These are phyloP conservation scores for Colletotrichum shisoi DNA, from an alignment of 2,329 filamentous ascomycete genomes.

Conservation along the genomic window DNA sequence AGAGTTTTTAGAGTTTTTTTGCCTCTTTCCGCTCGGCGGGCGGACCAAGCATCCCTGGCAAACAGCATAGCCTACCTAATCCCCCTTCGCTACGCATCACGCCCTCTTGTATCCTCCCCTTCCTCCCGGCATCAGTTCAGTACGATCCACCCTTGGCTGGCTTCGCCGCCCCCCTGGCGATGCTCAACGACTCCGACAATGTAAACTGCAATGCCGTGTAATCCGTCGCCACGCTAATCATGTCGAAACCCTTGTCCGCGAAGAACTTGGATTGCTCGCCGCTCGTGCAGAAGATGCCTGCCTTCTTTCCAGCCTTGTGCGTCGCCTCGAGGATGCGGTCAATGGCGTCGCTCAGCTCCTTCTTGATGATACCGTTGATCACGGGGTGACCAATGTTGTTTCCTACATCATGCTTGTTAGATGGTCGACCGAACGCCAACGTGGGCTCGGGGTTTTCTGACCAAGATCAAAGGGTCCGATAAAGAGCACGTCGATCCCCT, in stretches of 20 bases:
- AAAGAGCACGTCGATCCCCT: constrained; percentile 70
- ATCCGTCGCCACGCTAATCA: constrained; percentile 67
- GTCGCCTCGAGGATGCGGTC: constrained; percentile 65
- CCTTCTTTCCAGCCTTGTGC: constrained; percentile 70
- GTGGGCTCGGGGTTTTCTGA: constrained; percentile 36
- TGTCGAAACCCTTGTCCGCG: constrained; percentile 66
- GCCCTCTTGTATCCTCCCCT: constrained; percentile 4
- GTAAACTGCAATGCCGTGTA: constrained; percentile 59
- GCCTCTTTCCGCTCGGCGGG: neutral
- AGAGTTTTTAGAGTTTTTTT: constrained; percentile 2
- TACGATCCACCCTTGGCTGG: constrained; percentile 54
- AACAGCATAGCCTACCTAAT: constrained; percentile 12
- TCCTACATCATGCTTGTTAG: constrained; percentile 44
- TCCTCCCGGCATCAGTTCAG: constrained; percentile 43
- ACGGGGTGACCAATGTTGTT: constrained; percentile 71
- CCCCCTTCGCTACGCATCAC: neutral
- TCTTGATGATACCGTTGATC: constrained; percentile 65
- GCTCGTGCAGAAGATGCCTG: constrained; percentile 65
- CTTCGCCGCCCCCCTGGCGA: constrained; percentile 54
- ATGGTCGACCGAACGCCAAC: neutral
- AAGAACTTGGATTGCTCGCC: constrained; percentile 65
- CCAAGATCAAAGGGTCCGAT: constrained; percentile 73
- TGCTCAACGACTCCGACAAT: constrained; percentile 57
- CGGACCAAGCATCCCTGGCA: constrained; percentile 3
- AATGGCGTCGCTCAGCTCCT: constrained; percentile 67